Percentiles rank a stretch among this genome's conserved stretches.
These are phyloP conservation scores for Thalassiosira exigua DNA, from an alignment of 352 stramenopile genomes.

Conservation along the genomic window DNA sequence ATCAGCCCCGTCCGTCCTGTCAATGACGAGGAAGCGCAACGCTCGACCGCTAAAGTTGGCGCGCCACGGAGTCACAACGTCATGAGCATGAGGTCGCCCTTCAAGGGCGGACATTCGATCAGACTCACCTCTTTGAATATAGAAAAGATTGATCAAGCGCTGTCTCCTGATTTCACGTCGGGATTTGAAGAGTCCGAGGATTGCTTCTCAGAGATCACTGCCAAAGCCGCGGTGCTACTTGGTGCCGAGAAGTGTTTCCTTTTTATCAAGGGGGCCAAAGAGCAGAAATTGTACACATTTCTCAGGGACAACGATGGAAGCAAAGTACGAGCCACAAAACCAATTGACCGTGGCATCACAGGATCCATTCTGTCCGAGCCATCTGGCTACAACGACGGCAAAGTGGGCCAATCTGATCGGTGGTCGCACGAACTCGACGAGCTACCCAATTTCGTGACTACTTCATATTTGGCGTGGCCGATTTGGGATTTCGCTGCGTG, in stretches of 20 bases:
- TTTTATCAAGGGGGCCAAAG: constrained; percentile 54
- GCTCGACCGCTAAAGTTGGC: not conserved
- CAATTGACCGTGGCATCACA: constrained; percentile 52
- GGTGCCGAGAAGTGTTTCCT: constrained; percentile 57
- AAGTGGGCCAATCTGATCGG: constrained; percentile 32
- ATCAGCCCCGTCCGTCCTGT: constrained; percentile 25
- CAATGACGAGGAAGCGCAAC: constrained; percentile 10
- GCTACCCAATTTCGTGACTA: constrained; percentile 48
- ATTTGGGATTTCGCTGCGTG: constrained; percentile 47
- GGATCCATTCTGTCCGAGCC: constrained; percentile 46
- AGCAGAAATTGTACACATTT: constrained; percentile 62
- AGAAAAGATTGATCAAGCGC: constrained; percentile 54
- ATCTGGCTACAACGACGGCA: constrained; percentile 39
- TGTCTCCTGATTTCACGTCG: constrained; percentile 55
- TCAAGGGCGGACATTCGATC: constrained; percentile 14
- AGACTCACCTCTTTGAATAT: constrained; percentile 43
- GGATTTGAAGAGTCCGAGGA: constrained; percentile 59
- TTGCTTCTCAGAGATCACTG: constrained; percentile 62
- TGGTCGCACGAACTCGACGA: constrained; percentile 60
- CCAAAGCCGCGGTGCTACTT: constrained; percentile 52
- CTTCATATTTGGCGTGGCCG: constrained; percentile 61
- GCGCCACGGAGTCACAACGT: not conserved
- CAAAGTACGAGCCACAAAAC: constrained; percentile 45
- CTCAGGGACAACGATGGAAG: constrained; percentile 42
- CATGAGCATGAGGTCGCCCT: not conserved